phyloP scores from a whole-genome alignment of 257 asterid species.

The Agastache rugosa region DNA sequence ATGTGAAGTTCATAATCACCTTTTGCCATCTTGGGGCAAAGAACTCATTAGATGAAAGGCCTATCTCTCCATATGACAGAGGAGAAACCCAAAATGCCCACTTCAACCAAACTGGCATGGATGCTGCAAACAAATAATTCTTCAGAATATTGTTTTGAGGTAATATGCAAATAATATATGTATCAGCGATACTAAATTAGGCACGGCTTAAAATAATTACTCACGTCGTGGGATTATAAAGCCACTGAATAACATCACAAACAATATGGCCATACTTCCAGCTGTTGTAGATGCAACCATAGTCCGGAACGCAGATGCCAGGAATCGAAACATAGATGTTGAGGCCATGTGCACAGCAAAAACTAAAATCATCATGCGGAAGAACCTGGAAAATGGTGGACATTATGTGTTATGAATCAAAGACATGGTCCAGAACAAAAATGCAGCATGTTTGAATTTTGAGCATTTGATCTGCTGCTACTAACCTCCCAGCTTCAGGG shows the following conservation, averaged over 20 bases:
- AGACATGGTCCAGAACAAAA: not conserved
- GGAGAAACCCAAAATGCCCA: conserved; percentile 85
- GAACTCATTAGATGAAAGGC: conserved; percentile 68
- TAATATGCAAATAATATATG: not conserved
- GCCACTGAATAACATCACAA: conserved; percentile 58
- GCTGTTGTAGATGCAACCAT: conserved; percentile 55
- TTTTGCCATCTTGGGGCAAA: conserved; percentile 74
- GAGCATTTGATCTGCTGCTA: conserved; percentile 25
- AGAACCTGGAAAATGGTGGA: conserved; percentile 56
- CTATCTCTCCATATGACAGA: conserved; percentile 72
- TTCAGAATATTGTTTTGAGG: not conserved
- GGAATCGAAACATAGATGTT: conserved; percentile 64
- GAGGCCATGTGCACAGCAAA: conserved; percentile 64
- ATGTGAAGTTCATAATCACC: conserved; percentile 26
- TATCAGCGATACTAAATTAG: not conserved
- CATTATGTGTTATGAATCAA: not conserved
- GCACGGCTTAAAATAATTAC: conserved; percentile 25
- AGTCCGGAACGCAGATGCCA: conserved; percentile 61
- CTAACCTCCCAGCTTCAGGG: conserved; percentile 69
- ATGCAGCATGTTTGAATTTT: not conserved
- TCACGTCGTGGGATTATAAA: conserved; percentile 67
- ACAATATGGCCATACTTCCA: conserved; percentile 49
- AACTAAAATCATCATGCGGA: conserved; percentile 53
- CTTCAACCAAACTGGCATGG: conserved; percentile 71
- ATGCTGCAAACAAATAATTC: conserved; percentile 51